A percentile compares a stretch with the other conserved stretches of the same genome.
Evolutionary conservation across 1,284 basidiomycete genomes (phyloP).

Genomic region (Trichosporon ovoides): DNA sequence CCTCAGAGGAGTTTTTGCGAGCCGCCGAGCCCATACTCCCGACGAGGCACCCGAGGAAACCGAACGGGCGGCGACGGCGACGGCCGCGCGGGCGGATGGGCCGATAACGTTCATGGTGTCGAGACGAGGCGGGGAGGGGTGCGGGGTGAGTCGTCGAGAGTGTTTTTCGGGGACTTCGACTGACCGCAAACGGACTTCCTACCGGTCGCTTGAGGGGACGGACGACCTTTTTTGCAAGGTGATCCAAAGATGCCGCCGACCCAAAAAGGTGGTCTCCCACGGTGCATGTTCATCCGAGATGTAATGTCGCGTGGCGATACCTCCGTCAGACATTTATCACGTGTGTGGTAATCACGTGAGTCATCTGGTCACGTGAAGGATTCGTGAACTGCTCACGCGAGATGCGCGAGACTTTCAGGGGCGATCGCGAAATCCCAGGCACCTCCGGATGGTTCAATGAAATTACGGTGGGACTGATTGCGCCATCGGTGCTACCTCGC

Average conservation of each 20-base stretch:
- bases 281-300: not conserved
- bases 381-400: not conserved
- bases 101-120: slow-evolving; percentile 4
- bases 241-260: slow-evolving; percentile 3
- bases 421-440: not conserved
- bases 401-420: not conserved
- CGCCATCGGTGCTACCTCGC: not conserved
- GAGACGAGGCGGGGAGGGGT: not conserved
- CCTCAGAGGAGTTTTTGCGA: slow-evolving; percentile 22
- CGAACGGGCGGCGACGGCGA: slow-evolving; percentile 4
- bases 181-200: not conserved
- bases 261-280: slow-evolving; percentile 3
- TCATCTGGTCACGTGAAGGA: not conserved
- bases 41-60: slow-evolving; percentile 1
- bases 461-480: not conserved
- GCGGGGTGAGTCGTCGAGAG: slow-evolving; percentile 2
- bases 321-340: not conserved
- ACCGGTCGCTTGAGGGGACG: slow-evolving; percentile 5
- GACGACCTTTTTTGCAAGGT: slow-evolving; percentile 1
- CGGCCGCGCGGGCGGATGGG: not conserved
- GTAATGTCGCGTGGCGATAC: not conserved
- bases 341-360: not conserved
- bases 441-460: not conserved
- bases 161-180: not conserved
- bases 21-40: slow-evolving; percentile 20